Conservation (phyloP, 805 yeast genomes). For the Sugiyamaella lignohabitans region DNA sequence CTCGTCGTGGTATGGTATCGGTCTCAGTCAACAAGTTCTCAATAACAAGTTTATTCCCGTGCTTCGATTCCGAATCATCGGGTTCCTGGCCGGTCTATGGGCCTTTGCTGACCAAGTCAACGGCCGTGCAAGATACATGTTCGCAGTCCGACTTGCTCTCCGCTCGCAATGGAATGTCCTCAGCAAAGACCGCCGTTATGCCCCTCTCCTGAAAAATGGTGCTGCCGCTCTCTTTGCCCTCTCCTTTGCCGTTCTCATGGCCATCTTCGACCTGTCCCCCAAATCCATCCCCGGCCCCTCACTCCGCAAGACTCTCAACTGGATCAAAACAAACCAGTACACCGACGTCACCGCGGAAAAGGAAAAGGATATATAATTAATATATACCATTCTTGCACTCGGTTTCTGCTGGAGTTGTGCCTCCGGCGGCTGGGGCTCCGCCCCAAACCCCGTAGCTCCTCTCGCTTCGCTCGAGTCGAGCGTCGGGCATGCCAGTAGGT, state of each 20-base stretch:
- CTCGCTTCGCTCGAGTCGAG: too few relatives aligned
- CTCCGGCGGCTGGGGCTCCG: too few relatives aligned
- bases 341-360: constrained; percentile 14
- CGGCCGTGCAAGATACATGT: constrained; percentile 32
- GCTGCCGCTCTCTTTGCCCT: constrained; percentile 30
- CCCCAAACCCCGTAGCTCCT: too few relatives aligned
- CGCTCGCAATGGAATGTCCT: constrained; percentile 33
- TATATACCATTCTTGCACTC: too few relatives aligned
- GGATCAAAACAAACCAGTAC: constrained; percentile 28
- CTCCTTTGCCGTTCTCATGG: constrained; percentile 30
- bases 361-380: too few relatives aligned
- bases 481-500: too few relatives aligned
- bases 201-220: constrained; percentile 27
- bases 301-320: constrained; percentile 27
- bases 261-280: constrained; percentile 27
- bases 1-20: constrained; percentile 36
- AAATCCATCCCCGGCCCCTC: constrained; percentile 24
- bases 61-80: constrained; percentile 34
- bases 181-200: constrained; percentile 22
- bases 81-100: constrained; percentile 39
- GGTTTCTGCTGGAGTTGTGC: too few relatives aligned
- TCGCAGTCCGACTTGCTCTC: constrained; percentile 33
- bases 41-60: constrained; percentile 28
- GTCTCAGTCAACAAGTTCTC: constrained; percentile 30
- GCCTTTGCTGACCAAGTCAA: constrained; percentile 31